Base-by-base conservation (phyloP, 768 basidiomycete genomes). In the Cyclocybe cylindracea region DNA sequence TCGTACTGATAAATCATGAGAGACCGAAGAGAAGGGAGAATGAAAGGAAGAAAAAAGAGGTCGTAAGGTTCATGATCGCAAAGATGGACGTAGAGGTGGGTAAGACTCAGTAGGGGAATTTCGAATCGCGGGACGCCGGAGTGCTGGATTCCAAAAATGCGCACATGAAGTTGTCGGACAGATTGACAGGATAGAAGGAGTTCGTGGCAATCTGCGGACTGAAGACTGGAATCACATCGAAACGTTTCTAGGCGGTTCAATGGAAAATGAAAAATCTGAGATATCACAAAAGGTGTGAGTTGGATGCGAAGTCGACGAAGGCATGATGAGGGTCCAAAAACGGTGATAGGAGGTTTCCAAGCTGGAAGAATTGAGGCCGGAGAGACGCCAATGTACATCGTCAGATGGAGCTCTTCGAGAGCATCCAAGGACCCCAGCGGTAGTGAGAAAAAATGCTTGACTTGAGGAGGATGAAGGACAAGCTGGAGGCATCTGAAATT, bases 181-280 rank as follows among this genome's bases (percentile, higher is more conserved):
- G 52, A 19, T 19, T 51, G 56, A 36, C 56, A 58, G 9, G 38
- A 44, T 11, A 51, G 39, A 13, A 58, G 48, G 19, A 58, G 39
- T 29, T 39, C 38, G 41, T 44, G 53, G 24, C 56, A 58, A 13
- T 58, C 48, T 31, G 46, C 48, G 13, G 50, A 42, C 31, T 51
- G 44, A 3, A 58, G 37, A 31, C 49, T 51, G 24, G 56, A 58
- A 38, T 58, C 56, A 39, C 53, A 58, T 35, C 49, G 50, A 35
- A 62, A 52, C 4, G 49, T 48, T 45, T 53, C 51, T n/a, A 62
- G 49, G 14, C 50, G 51, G 14, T 54, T 48, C 61, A 58, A 62
- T 11, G 61, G 58, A 10, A 62, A 47, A 33, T 45, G 34, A 34
- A 60, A 50, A 9, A 44, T 35, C 9, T 40, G 35, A 0, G 61